Conservation (phyloP, 148 eudicot species). For the Cornus florida region DNA sequence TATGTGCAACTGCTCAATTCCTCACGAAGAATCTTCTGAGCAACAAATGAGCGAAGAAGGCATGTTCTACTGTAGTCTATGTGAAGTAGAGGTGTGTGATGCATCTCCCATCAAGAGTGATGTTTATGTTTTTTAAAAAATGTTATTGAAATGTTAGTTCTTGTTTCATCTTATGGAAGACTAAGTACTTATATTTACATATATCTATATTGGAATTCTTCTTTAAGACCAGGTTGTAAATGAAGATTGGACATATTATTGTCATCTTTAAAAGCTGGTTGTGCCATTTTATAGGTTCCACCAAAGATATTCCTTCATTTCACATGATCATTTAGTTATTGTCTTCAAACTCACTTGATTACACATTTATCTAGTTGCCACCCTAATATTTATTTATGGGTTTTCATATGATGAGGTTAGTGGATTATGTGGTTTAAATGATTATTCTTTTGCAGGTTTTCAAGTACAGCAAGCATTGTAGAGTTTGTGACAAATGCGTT, state of each 20-base stretch:
- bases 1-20: constrained; percentile 55
- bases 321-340: neutral
- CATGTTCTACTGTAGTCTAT: constrained; percentile 98
- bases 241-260: too few species aligned
- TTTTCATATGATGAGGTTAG: neutral
- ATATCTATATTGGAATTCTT: too few species aligned
- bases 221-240: too few species aligned
- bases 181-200: neutral
- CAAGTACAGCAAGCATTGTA: constrained; percentile 99
- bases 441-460: constrained; percentile 58
- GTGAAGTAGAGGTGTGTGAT: constrained; percentile 88
- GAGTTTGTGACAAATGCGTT: constrained; percentile 99
- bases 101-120: neutral
- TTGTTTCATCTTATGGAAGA: neutral
- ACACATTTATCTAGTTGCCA: neutral
- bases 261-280: neutral
- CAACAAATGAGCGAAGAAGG: constrained; percentile 86
- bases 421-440: neutral
- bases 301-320: neutral
- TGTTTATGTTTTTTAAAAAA: neutral
- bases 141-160: neutral
- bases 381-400: neutral
- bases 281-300: neutral
- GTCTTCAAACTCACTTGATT: neutral
- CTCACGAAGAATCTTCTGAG: constrained; percentile 65